A percentile compares a stretch with the other conserved stretches of the same genome.
Evolutionary conservation across 75 land plant genomes (phyloP).

Genomic region (Cunninghamia lanceolata): DNA sequence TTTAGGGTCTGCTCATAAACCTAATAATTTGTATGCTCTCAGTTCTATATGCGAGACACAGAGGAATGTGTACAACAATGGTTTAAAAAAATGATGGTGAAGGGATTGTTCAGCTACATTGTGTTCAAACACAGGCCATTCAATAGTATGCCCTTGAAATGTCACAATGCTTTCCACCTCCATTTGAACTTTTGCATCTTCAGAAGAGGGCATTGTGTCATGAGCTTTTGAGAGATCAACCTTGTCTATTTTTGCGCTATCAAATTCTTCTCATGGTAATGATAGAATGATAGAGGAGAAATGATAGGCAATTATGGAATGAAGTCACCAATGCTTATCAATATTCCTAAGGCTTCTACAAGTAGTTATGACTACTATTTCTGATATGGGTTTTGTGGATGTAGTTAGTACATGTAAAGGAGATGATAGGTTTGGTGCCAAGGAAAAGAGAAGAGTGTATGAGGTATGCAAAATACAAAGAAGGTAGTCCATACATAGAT

Average conservation of each 20-base stretch:
- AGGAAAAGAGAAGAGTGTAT: constrained; percentile 19
- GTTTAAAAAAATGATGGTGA: constrained; percentile 66
- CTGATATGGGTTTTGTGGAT: constrained; percentile 21
- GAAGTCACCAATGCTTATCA: constrained; percentile 14
- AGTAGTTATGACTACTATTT: constrained; percentile 11
- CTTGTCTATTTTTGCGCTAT: constrained; percentile 3
- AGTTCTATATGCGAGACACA: no score
- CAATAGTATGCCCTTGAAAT: constrained; percentile 82
- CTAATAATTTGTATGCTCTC: no score
- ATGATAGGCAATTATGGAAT: constrained; percentile 10
- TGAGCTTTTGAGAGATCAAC: constrained; percentile 16
- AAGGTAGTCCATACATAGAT: no score
- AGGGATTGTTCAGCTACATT: constrained; percentile 63
- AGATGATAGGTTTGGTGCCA: constrained; percentile 23
- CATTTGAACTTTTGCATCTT: constrained; percentile 21
- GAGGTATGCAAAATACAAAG: no score
- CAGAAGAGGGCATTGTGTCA: constrained; percentile 28
- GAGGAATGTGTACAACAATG: no score
- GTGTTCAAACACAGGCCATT: constrained; percentile 91
- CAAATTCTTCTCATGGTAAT: constrained; percentile 15
- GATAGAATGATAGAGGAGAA: constrained; percentile 8
- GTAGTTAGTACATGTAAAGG: background rate
- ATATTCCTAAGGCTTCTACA: constrained; percentile 20
- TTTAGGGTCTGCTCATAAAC: no score
- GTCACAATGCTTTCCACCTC: constrained; percentile 69